These are phyloP conservation scores for Pichia sporocuriosa DNA, from an alignment of 805 yeast species.

Conservation along the genomic window DNA sequence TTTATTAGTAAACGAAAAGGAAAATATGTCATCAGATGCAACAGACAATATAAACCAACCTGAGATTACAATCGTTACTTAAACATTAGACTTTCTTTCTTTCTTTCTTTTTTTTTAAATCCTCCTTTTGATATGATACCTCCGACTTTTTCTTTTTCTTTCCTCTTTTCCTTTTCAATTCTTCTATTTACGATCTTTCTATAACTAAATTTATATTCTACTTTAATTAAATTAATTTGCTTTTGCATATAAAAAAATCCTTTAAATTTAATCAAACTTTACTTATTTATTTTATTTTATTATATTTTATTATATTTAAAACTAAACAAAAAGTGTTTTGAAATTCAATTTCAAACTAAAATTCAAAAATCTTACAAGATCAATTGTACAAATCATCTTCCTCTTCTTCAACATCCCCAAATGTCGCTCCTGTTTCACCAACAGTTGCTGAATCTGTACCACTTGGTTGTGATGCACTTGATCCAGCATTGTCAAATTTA, in stretches of 20 bases:
- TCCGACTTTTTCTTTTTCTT: not conserved
- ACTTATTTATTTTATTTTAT: not conserved
- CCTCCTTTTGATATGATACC: not conserved
- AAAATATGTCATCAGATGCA: not conserved
- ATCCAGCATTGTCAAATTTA: constrained; percentile 48
- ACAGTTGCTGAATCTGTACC: constrained; percentile 28
- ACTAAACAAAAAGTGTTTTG: not conserved
- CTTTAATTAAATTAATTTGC: not conserved
- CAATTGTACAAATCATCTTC: constrained; percentile 40
- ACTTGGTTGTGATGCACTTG: constrained; percentile 4
- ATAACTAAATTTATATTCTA: not conserved
- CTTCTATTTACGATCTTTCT: not conserved
- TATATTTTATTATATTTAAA: not conserved
- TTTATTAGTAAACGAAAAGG: not conserved
- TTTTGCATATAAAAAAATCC: not conserved
- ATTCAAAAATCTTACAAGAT: too few relatives aligned
- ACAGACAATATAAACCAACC: not conserved
- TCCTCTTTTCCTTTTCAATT: not conserved
- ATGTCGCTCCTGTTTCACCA: constrained; percentile 34
- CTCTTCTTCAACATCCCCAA: constrained; percentile 44
- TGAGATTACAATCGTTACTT: not conserved
- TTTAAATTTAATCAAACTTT: not conserved
- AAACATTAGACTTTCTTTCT: not conserved
- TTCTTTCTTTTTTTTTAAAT: not conserved
- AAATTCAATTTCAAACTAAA: too few relatives aligned